phyloP scores from a whole-genome alignment of 1,139 yeast species.

The Taphrina communis region DNA sequence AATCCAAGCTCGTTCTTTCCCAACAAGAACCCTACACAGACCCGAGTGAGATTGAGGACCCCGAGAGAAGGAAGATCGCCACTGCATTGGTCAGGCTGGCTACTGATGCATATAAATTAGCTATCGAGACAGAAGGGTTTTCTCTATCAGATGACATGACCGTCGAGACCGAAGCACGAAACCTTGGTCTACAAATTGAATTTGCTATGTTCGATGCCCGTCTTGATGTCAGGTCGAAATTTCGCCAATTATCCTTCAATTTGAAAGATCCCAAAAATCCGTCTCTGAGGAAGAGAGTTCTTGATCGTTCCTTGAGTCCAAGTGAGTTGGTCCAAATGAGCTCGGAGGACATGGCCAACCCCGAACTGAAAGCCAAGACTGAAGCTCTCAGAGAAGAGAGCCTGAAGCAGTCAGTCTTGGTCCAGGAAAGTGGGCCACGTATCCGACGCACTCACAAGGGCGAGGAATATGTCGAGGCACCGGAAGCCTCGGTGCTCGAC shows the following conservation, averaged over 20 bases:
- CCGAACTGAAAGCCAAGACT: conserved; percentile 72
- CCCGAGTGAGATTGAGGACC: conserved; percentile 46
- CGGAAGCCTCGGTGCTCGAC: conserved; percentile 15
- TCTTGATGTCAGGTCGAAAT: conserved; percentile 56
- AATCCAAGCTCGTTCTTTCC: neutral
- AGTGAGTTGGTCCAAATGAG: conserved; percentile 63
- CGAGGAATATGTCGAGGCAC: conserved; percentile 71
- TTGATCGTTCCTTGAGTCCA: conserved; percentile 58
- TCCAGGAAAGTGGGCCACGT: conserved; percentile 60
- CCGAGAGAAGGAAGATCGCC: conserved; percentile 32
- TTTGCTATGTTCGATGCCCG: conserved; percentile 54
- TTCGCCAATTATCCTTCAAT: conserved; percentile 62
- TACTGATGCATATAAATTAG: conserved; percentile 25
- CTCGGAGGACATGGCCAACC: conserved; percentile 71
- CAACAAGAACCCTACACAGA: conserved; percentile 10
- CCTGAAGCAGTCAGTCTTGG: conserved; percentile 65
- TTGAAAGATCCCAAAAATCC: conserved; percentile 61
- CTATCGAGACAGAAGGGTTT: conserved; percentile 52
- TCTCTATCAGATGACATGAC: conserved; percentile 54
- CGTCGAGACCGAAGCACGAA: conserved; percentile 52
- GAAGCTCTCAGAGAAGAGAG: conserved; percentile 73
- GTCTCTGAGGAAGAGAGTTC: conserved; percentile 57
- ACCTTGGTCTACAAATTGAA: conserved; percentile 55
- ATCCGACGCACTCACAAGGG: conserved; percentile 85
- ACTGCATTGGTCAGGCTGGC: conserved; percentile 20